Evolutionary conservation across 2,329 filamentous ascomycete species (phyloP).

Genomic region (Calonectria naviculata): DNA sequence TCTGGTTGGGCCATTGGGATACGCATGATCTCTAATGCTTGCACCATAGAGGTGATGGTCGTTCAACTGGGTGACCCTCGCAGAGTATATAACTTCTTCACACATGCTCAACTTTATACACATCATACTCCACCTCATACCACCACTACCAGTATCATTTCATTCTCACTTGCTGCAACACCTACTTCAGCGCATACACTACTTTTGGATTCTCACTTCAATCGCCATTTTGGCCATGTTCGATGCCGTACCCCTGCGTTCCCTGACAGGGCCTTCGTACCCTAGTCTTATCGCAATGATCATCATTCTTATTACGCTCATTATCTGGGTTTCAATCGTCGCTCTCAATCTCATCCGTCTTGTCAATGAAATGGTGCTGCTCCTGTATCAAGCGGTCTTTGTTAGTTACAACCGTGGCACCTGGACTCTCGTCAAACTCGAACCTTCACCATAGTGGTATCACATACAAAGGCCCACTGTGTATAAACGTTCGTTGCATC

Average conservation of each 20-base stretch:
- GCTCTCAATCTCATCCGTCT: not conserved
- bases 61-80: not conserved
- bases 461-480: too few relatives aligned
- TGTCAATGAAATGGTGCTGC: not conserved
- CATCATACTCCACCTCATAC: not conserved
- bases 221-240: not conserved
- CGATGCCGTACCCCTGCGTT: not conserved
- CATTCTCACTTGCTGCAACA: not conserved
- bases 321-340: not conserved
- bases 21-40: not conserved
- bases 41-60: not conserved
- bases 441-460: not conserved
- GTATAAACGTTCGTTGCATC: not conserved
- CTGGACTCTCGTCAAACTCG: not conserved
- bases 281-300: not conserved
- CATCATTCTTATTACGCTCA: not conserved
- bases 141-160: not conserved
- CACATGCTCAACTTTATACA: not conserved
- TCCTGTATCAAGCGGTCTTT: not conserved
- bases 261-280: not conserved
- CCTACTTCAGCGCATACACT: not conserved
- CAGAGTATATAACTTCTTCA: not conserved
- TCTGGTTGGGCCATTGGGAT: not conserved
- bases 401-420: not conserved
- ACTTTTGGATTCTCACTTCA: too few relatives aligned